Base-by-base conservation (phyloP, 805 yeast genomes). In the Yueomyces sp. region DNA sequence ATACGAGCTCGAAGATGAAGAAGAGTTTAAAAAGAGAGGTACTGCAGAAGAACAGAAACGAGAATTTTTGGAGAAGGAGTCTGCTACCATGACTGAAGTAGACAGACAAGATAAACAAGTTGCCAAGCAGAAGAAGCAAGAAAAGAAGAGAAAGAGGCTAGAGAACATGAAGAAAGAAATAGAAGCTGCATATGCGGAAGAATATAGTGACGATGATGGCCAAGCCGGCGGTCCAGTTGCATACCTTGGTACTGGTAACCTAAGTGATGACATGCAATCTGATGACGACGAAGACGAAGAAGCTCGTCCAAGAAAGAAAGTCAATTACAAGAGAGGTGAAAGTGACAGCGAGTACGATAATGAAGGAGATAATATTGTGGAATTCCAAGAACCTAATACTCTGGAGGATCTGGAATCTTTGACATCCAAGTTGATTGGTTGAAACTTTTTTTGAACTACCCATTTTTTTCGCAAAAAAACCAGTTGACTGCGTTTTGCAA, bases 341-440 rank as follows among this genome's bases (percentile, higher is more conserved):
- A 36, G 37, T 26, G 36, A 43, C 3, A 36, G 32, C 4, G 34
- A 47, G 9, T 57, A 49, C 5, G 56, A 54, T 5, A 56, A 54
- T 26, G 62, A 52, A 26, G 66, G 59, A 0, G 64, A 55, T 26
- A 60, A 60, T 19, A 57, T 82, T 40, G 67, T 84, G 47, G 95
- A 88, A 65, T 69, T 85, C 40, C 94, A 85, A 52, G 85, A 79
- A 54, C 96, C 96, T 12, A 83, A 85, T 55, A 83, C 95, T 19
- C 69, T 92, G 60, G 96, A 86, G 62, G 98, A 92, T 57, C 73
- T 92, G 63, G 98, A 92, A 69, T 87, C 94, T 41, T 74, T 85
- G 66, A 80, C 95, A 2, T 73, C 72, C 28, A 68, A 63, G 53
- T 60, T 73, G 41, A 53, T 70, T 27, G 43, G 37, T 31, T 19